phyloP scores from a whole-genome alignment of 2,329 filamentous ascomycete genomes.

The Colletotrichum sp. region DNA sequence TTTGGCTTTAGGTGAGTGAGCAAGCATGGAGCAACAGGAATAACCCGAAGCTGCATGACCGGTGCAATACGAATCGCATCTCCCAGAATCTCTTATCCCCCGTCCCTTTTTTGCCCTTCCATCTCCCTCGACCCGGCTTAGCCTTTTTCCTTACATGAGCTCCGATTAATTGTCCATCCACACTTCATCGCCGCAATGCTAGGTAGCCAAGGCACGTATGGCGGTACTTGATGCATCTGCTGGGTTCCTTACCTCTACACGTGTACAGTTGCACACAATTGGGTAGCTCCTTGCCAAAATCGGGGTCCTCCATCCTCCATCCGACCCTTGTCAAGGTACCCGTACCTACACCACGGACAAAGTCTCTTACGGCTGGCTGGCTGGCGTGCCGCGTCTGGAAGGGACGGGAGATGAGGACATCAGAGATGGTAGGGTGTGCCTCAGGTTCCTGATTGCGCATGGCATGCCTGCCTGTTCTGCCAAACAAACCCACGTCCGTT shows the following conservation, averaged over 20 bases:
- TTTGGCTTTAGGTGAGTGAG: neutral
- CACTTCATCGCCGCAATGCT: neutral
- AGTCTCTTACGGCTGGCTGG: neutral
- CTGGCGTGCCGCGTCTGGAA: neutral
- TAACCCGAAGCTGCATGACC: neutral
- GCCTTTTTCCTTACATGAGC: neutral
- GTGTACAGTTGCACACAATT: neutral
- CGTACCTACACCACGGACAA: conserved; percentile 2
- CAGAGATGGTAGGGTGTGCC: neutral
- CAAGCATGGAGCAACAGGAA: neutral
- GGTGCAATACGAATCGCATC: neutral
- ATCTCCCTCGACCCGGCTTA: neutral
- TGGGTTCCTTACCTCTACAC: neutral
- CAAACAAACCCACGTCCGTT: conserved; percentile 11
- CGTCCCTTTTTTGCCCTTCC: neutral
- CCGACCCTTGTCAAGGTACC: neutral
- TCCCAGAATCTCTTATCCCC: neutral
- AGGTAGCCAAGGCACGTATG: neutral
- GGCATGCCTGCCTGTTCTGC: neutral
- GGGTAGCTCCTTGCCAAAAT: neutral
- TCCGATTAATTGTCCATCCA: neutral
- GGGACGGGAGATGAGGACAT: neutral
- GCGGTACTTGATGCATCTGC: neutral
- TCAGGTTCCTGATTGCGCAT: neutral
- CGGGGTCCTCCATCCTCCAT: conserved; percentile 8